Evolutionary conservation across 1,284 basidiomycete genomes (phyloP), one percentile per base, ranked within the genome.

Genomic region (Melampsora larici-populina): DNA sequence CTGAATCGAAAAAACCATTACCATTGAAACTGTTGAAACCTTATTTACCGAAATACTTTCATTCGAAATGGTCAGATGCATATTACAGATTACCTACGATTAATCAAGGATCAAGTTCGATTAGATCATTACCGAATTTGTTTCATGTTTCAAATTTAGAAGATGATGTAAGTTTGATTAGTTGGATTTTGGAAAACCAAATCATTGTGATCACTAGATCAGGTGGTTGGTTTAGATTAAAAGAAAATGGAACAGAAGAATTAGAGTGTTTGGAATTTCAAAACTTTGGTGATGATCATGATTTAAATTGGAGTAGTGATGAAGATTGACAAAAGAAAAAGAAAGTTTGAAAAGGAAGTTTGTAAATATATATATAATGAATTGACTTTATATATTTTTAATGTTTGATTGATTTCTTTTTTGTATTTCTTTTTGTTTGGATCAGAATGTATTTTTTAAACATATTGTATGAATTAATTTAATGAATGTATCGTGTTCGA

Each of bases 51-150:
- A 93, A 92, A 81, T 96, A 97, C 84, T 95, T 97, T 82, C 90
- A 90, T 80, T 95, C 93, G 11, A 90, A 93, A 82, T 94, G 94
- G 89, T 96, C 94, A 0, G 92, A 93, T 82, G 93, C 93, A 21
- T 92, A 94, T 81, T 97, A 93, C 84, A 89, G 92, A 66, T 91
- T 97, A 80, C 95, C 94, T 0, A 81, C 36, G 9, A 18, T 36
- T 6, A 36, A 83, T 15, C 85, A 84, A 76, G 85, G 83, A 33
- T 84, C 84, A 18, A 83, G 84, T 77, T 82, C 83, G 2, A 79
- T 26, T 33, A 46, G 31, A 79, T 84, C 84, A 78, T 79, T 81
- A 26, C 79, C 80, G 1, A 81, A 81, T 21, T 80, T 84, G 33
- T 81, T 82, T 81, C 49, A 71, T 4, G 33, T 71, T 1, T 68